Evolutionary conservation across 2,329 filamentous ascomycete species (phyloP).

Genomic region (Hymenoscyphus linearis): DNA sequence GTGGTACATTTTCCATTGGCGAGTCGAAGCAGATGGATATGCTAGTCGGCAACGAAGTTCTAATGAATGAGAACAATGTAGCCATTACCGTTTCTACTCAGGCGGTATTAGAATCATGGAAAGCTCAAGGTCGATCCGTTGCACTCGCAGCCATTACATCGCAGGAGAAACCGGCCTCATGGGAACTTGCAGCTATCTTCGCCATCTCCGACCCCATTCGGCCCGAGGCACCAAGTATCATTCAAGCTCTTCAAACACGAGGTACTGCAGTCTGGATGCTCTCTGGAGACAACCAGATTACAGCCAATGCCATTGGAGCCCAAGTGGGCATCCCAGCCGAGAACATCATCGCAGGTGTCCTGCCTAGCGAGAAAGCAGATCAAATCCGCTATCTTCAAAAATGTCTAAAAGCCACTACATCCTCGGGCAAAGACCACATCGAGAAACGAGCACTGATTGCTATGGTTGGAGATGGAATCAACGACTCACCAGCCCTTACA

Average conservation of each 20-base stretch:
- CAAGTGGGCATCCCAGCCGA: slow-evolving; percentile 66
- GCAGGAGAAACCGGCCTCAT: slow-evolving; percentile 26
- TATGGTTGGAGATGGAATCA: slow-evolving; percentile 85
- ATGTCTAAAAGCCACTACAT: slow-evolving; percentile 18
- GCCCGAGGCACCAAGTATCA: slow-evolving; percentile 60
- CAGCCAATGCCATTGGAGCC: slow-evolving; percentile 71
- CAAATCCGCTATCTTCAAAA: slow-evolving; percentile 60
- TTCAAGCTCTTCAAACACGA: slow-evolving; percentile 57
- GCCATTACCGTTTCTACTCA: slow-evolving; percentile 34
- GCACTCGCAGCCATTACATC: slow-evolving; percentile 49
- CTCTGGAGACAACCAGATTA: slow-evolving; percentile 84
- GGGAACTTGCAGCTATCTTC: slow-evolving; percentile 58
- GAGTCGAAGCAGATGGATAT: slow-evolving; percentile 36
- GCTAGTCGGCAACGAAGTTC: slow-evolving; percentile 66
- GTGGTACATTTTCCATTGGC: slow-evolving; percentile 44
- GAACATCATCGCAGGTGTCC: slow-evolving; percentile 81
- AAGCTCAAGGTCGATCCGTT: slow-evolving; percentile 57
- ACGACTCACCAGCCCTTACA: slow-evolving; percentile 76
- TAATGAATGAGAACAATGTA: slow-evolving; percentile 52
- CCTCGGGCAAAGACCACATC: slow-evolving; percentile 22
- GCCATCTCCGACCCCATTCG: slow-evolving; percentile 79
- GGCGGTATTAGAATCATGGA: slow-evolving; percentile 49
- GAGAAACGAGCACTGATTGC: slow-evolving; percentile 54
- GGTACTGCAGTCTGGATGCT: slow-evolving; percentile 85
- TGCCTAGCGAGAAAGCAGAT: slow-evolving; percentile 76